A percentile compares a stretch with the other conserved stretches of the same genome.
These are phyloP conservation scores for Puccinia hordei DNA, from an alignment of 1,284 basidiomycete species.

Conservation along the genomic window DNA sequence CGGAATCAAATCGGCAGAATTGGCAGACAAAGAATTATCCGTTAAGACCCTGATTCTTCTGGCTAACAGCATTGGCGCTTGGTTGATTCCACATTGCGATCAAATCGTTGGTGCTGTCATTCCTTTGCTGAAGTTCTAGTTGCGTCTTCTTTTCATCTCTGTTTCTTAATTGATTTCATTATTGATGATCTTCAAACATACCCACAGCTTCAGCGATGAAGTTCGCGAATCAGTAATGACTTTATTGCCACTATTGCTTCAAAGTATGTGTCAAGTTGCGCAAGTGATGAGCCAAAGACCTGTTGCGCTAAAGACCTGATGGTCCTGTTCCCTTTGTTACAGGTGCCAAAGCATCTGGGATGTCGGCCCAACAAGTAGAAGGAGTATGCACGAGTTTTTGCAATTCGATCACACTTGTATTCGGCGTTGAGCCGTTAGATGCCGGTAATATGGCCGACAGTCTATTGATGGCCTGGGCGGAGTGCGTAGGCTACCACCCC, in stretches of 20 bases:
- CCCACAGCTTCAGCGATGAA: slow-evolving; percentile 42
- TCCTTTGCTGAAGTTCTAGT: slow-evolving; percentile 48
- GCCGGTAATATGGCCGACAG: slow-evolving; percentile 3
- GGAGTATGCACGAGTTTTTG: slow-evolving; percentile 37
- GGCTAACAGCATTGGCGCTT: slow-evolving; percentile 7
- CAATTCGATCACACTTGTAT: slow-evolving; percentile 30
- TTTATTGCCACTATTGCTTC: slow-evolving; percentile 35
- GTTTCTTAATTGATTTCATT: not conserved
- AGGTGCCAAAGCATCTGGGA: slow-evolving; percentile 41
- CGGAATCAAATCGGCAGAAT: slow-evolving; percentile 37
- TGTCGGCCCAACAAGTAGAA: slow-evolving; percentile 12
- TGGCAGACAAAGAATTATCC: slow-evolving; percentile 37
- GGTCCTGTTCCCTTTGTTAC: not conserved
- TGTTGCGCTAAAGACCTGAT: not conserved
- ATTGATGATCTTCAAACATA: slow-evolving; percentile 9
- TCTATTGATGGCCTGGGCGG: slow-evolving; percentile 32
- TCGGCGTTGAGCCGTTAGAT: slow-evolving; percentile 26
- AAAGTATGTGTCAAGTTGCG: slow-evolving; percentile 11
- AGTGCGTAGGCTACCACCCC: slow-evolving; percentile 20
- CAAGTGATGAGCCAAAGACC: not conserved
- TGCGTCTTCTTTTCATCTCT: slow-evolving; percentile 9
- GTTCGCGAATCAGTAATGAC: slow-evolving; percentile 38
- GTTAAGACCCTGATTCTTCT: slow-evolving; percentile 34
- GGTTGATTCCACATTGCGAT: slow-evolving; percentile 44
- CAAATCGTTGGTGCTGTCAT: slow-evolving; percentile 42